Conservation (phyloP, 2,329 filamentous ascomycete genomes). For the Dothistroma pini region DNA sequence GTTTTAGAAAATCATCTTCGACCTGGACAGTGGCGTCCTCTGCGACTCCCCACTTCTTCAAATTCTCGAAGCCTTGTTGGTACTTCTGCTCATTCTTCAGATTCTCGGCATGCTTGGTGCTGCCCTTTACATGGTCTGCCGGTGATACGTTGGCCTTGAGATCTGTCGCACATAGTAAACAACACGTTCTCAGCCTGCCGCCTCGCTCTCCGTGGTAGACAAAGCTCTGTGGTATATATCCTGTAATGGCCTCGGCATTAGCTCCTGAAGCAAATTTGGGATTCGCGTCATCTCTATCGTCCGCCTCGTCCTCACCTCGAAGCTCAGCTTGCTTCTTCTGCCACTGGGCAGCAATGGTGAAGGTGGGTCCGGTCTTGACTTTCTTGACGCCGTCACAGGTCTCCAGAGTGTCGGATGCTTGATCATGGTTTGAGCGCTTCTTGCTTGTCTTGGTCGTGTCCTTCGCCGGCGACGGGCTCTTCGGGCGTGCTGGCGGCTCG, state of each 20-base stretch:
- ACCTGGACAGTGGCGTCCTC: slow-evolving; percentile 22
- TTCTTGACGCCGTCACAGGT: slow-evolving; percentile 52
- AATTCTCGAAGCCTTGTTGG: slow-evolving; percentile 22
- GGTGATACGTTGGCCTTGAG: slow-evolving; percentile 31
- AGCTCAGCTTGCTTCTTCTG: slow-evolving; percentile 28
- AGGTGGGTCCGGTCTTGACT: slow-evolving; percentile 44
- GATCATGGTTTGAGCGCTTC: slow-evolving; percentile 16
- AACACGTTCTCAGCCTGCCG: slow-evolving; percentile 18
- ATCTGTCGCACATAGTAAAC: slow-evolving; percentile 27
- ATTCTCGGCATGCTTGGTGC: slow-evolving; percentile 55
- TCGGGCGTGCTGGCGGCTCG: slow-evolving; percentile 15
- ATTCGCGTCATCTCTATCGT: slow-evolving; percentile 7
- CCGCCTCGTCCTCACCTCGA: slow-evolving; percentile 18
- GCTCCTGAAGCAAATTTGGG: slow-evolving; percentile 15
- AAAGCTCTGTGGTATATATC: slow-evolving; percentile 14
- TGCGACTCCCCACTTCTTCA: slow-evolving; percentile 19
- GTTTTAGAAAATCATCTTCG: not conserved
- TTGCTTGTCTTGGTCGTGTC: slow-evolving; percentile 9
- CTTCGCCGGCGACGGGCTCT: not conserved
- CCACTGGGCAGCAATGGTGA: slow-evolving; percentile 27
- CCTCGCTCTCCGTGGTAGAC: slow-evolving; percentile 9
- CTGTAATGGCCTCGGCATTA: slow-evolving; percentile 10
- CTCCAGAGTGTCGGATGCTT: slow-evolving; percentile 11
- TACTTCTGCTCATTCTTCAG: slow-evolving; percentile 50
- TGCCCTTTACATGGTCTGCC: slow-evolving; percentile 57